phyloP scores from a whole-genome alignment of 352 stramenopile species.

The Phytophthora fragariaefolia region DNA sequence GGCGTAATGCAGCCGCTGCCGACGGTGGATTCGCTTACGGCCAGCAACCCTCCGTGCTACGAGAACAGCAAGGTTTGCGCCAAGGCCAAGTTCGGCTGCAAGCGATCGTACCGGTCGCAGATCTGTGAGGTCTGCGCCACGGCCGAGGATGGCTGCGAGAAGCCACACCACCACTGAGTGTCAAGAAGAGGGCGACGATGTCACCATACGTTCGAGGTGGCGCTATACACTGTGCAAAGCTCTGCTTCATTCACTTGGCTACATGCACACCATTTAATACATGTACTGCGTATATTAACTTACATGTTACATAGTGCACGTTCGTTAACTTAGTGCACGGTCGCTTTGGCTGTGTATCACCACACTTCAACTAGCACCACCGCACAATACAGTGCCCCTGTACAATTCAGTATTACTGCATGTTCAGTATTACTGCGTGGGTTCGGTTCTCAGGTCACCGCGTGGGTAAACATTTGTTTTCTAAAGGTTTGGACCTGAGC shows the following conservation, averaged over 20 bases:
- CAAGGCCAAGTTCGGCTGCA: slow-evolving; percentile 54
- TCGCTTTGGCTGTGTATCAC: too few species aligned
- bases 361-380: too few species aligned
- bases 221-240: too few species aligned
- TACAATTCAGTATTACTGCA: too few species aligned
- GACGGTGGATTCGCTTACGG: slow-evolving; percentile 39
- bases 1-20: slow-evolving; percentile 59
- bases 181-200: too few species aligned
- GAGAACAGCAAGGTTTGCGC: slow-evolving; percentile 62
- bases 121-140: slow-evolving; percentile 62
- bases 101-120: slow-evolving; percentile 59
- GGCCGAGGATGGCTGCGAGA: slow-evolving; percentile 28
- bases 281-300: too few species aligned
- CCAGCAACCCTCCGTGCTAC: slow-evolving; percentile 65
- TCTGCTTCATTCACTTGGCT: too few species aligned
- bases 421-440: neutral
- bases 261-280: too few species aligned
- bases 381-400: too few species aligned
- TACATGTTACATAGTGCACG: too few species aligned
- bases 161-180: neutral
- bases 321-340: too few species aligned
- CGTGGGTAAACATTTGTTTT: slow-evolving; percentile 22
- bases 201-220: too few species aligned
- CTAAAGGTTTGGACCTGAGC: neutral
- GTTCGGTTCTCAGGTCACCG: neutral